phyloP scores from a whole-genome alignment of 2,329 filamentous ascomycete genomes.

The Sporothrix luriei region DNA sequence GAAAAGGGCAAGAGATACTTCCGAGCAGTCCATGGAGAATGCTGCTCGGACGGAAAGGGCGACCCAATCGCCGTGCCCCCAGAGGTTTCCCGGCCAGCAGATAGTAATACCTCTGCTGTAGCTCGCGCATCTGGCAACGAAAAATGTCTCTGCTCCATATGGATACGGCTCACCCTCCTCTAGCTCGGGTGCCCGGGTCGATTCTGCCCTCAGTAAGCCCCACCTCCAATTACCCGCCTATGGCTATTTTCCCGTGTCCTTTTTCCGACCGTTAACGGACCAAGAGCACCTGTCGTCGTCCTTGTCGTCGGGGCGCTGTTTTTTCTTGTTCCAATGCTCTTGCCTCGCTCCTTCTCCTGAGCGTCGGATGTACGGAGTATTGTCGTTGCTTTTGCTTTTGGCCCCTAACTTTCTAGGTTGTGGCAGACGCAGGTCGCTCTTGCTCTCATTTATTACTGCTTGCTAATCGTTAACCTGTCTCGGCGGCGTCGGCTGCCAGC shows the following conservation, averaged over 20 bases:
- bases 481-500: conserved; percentile 15
- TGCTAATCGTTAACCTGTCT: conserved; percentile 19
- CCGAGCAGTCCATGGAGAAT: conserved; percentile 4
- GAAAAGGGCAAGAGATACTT: conserved; percentile 6
- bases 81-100: conserved; percentile 20
- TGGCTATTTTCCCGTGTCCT: conserved; percentile 33
- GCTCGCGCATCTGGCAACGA: not conserved
- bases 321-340: too few species aligned
- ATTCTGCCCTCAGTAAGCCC: conserved; percentile 32
- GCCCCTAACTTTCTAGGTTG: not conserved
- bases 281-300: not conserved
- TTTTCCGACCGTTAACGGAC: conserved; percentile 31
- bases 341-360: conserved; percentile 7
- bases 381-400: too few species aligned
- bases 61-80: conserved; percentile 19
- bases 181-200: conserved; percentile 25
- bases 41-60: conserved; percentile 20
- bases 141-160: not conserved
- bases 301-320: not conserved
- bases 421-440: not conserved
- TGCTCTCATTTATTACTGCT: conserved; percentile 6
- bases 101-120: not conserved
- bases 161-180: conserved; percentile 1
- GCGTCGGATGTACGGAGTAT: not conserved
- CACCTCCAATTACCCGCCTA: conserved; percentile 34